Conservation (phyloP, 805 yeast species). For the Yamadazyma sp. region DNA sequence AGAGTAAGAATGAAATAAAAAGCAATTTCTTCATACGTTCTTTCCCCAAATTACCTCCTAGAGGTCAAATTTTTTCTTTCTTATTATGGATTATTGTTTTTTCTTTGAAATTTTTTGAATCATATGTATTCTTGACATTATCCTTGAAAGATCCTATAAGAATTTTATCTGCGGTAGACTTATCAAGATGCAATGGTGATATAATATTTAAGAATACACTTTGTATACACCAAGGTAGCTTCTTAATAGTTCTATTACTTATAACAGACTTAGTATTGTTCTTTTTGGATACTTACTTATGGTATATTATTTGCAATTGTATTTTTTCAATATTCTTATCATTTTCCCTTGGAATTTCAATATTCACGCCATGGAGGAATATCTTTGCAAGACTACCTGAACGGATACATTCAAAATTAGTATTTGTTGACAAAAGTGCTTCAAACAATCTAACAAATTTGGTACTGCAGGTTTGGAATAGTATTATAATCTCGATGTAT, state of each 20-base stretch:
- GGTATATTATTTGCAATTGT: conserved; percentile 38
- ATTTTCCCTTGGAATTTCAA: conserved; percentile 29
- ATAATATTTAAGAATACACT: conserved; percentile 18
- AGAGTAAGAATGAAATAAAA: conserved; percentile 10
- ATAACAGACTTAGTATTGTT: conserved; percentile 30
- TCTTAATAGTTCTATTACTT: conserved; percentile 22
- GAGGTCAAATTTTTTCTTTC: conserved; percentile 23
- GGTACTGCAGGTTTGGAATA: conserved; percentile 28
- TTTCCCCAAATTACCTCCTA: conserved; percentile 22
- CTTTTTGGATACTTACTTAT: conserved; percentile 38
- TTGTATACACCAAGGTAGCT: conserved; percentile 27
- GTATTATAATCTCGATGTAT: conserved; percentile 24
- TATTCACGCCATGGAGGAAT: conserved; percentile 38
- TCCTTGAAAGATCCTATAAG: conserved; percentile 34
- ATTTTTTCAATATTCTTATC: conserved; percentile 31
- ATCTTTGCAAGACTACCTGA: conserved; percentile 34
- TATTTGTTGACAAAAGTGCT: conserved; percentile 10
- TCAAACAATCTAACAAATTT: conserved; percentile 3
- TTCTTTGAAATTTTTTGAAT: conserved; percentile 32
- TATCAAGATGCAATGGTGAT: conserved; percentile 28
- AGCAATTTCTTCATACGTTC: conserved; percentile 17
- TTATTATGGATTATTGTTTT: conserved; percentile 30
- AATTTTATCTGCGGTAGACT: conserved; percentile 24
- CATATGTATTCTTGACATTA: conserved; percentile 34
- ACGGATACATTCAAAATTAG: conserved; percentile 26